These are phyloP conservation scores for Usnea hakonensis DNA, from an alignment of 495 filamentous ascomycete species.

Conservation along the genomic window DNA sequence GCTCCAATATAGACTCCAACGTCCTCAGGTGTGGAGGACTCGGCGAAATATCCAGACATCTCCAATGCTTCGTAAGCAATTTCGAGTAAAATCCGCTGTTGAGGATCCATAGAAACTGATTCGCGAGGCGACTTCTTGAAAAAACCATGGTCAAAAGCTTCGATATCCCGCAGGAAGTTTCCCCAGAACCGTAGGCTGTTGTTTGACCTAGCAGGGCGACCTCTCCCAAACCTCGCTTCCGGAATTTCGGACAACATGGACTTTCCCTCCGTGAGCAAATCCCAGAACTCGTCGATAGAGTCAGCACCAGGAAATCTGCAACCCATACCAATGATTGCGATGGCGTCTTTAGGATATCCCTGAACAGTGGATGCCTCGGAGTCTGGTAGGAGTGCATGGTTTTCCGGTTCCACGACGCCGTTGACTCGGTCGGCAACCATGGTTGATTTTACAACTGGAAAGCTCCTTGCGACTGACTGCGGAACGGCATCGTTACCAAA, in stretches of 20 bases:
- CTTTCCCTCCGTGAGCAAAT: conserved; percentile 24
- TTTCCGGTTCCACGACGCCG: background rate
- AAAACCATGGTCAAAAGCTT: conserved; percentile 46
- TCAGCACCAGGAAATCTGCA: conserved; percentile 25
- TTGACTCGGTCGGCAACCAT: conserved; percentile 1
- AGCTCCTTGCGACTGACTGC: conserved; percentile 21
- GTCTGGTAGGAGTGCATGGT: no score
- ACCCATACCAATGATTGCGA: conserved; percentile 34
- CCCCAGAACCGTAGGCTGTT: conserved; percentile 26
- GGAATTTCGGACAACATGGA: conserved; percentile 21
- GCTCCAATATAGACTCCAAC: conserved; percentile 22
- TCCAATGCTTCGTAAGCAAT: conserved; percentile 45
- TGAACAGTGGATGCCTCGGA: background rate
- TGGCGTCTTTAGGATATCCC: conserved; percentile 21
- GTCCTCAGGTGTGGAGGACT: conserved; percentile 9
- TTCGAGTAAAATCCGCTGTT: conserved; percentile 38
- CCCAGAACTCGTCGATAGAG: conserved; percentile 28
- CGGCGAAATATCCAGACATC: conserved; percentile 11
- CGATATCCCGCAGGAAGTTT: conserved; percentile 38
- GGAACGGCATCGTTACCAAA: conserved; percentile 13
- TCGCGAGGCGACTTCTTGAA: conserved; percentile 42
- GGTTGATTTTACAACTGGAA: conserved; percentile 9
- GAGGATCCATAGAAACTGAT: conserved; percentile 30
- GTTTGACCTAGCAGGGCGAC: conserved; percentile 18
- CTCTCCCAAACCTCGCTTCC: conserved; percentile 21